These are phyloP conservation scores for Calonectria hongkongensis DNA, from an alignment of 2,329 filamentous ascomycete genomes.

Conservation along the genomic window DNA sequence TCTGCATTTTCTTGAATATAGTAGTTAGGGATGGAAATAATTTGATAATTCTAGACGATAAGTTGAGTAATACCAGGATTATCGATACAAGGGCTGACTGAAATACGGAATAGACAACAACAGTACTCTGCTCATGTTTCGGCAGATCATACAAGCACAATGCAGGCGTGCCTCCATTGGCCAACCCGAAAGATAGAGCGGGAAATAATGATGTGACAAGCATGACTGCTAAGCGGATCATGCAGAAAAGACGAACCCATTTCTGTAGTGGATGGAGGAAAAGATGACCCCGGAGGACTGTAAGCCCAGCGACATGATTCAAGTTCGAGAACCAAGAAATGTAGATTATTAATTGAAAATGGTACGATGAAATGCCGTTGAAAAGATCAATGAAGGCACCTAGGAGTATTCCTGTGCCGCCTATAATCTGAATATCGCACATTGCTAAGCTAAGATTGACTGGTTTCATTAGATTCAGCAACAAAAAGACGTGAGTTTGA, in stretches of 20 bases:
- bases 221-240: neutral
- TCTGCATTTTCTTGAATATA: neutral
- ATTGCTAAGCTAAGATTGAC: conserved; percentile 25
- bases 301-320: conserved; percentile 27
- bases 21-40: neutral
- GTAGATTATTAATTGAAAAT: conserved; percentile 15
- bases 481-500: no score
- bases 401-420: conserved; percentile 25
- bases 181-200: conserved; percentile 16
- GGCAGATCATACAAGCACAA: neutral
- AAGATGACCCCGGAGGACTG: conserved; percentile 13
- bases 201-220: conserved; percentile 23
- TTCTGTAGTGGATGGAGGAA: neutral
- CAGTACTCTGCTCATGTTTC: no score
- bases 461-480: neutral
- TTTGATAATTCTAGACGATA: no score
- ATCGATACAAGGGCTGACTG: neutral
- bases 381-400: conserved; percentile 20
- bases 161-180: neutral
- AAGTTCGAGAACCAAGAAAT: conserved; percentile 37
- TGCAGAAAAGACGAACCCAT: conserved; percentile 15
- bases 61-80: neutral
- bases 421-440: conserved; percentile 32
- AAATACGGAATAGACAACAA: neutral
- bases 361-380: conserved; percentile 1